Evolutionary conservation across 176 grass and related monocot genomes (phyloP).

Genomic region (Triticum urartu): DNA sequence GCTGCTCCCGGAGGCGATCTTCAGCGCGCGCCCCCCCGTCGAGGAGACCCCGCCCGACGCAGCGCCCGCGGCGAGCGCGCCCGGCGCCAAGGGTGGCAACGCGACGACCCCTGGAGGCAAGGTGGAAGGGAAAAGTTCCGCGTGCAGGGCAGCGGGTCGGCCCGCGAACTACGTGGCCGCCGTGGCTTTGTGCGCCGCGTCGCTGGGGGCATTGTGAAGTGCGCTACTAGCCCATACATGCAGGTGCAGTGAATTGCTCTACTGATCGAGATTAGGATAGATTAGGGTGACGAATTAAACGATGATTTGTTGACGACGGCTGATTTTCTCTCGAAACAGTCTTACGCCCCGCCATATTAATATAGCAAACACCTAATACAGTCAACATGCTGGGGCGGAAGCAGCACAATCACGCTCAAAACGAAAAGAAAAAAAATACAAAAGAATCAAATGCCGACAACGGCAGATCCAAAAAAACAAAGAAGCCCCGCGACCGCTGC

Average conservation of each 20-base stretch:
- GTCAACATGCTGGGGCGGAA: too few species aligned
- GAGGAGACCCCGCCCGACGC: neutral
- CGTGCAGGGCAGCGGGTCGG: neutral
- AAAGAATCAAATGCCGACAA: too few species aligned
- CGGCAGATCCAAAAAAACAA: too few species aligned
- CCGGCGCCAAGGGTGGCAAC: neutral
- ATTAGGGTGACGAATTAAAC: too few species aligned
- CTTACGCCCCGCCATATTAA: too few species aligned
- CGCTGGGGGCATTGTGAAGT: neutral
- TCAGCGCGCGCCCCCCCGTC: conserved; percentile 29
- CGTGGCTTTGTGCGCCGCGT: neutral
- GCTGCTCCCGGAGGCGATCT: conserved; percentile 43
- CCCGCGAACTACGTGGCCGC: neutral
- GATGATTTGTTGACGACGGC: neutral
- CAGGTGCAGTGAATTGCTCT: neutral
- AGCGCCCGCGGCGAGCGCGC: neutral
- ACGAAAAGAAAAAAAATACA: too few species aligned
- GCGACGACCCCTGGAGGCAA: neutral
- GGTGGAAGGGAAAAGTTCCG: neutral
- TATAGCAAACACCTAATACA: too few species aligned
- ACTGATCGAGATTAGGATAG: neutral
- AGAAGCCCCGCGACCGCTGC: too few species aligned
- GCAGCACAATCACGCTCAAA: too few species aligned
- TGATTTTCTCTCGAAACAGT: too few species aligned
- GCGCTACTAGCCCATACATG: neutral